Conservation (phyloP, 495 filamentous ascomycete species). For the Lichenothelia convexa region DNA sequence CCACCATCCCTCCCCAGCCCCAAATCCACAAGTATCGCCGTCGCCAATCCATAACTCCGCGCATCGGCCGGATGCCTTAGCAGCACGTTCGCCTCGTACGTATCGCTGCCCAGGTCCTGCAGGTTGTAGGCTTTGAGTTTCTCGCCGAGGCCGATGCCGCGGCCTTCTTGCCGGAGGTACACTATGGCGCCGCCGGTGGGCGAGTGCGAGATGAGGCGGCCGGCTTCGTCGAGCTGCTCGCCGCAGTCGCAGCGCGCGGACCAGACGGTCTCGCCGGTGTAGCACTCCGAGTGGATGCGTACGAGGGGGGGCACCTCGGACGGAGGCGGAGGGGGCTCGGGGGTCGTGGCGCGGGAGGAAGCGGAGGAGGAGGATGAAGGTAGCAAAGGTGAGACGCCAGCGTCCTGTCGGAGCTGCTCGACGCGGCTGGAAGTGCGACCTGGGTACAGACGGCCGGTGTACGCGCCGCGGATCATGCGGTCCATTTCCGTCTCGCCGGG, state of each 20-base stretch:
- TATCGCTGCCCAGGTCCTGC: conserved; percentile 87
- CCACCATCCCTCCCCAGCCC: conserved; percentile 45
- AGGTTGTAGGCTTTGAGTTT: conserved; percentile 98
- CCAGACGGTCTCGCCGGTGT: conserved; percentile 97
- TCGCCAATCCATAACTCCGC: conserved; percentile 82
- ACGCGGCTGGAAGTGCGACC: conserved; percentile 52
- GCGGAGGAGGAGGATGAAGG: background rate
- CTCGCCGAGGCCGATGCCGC: conserved; percentile 83
- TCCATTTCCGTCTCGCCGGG: conserved; percentile 92
- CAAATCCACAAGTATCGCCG: conserved; percentile 79
- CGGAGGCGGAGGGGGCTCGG: conserved; percentile 1
- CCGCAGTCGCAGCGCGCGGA: conserved; percentile 94
- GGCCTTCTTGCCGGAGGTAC: conserved; percentile 88
- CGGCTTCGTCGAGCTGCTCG: conserved; percentile 93
- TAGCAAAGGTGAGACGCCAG: conserved; percentile 7
- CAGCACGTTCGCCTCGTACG: conserved; percentile 85
- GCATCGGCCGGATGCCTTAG: conserved; percentile 89
- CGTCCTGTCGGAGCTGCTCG: conserved; percentile 27
- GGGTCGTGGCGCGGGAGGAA: background rate
- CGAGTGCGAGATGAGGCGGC: conserved; percentile 65
- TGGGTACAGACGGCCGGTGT: conserved; percentile 71
- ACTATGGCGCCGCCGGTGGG: conserved; percentile 74
- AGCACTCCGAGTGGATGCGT: conserved; percentile 94
- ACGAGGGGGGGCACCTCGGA: conserved; percentile 43
- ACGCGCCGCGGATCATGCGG: conserved; percentile 86